phyloP scores from a whole-genome alignment of 192 early-diverging fungal genomes.

The Fimicolochytrium jonesii region DNA sequence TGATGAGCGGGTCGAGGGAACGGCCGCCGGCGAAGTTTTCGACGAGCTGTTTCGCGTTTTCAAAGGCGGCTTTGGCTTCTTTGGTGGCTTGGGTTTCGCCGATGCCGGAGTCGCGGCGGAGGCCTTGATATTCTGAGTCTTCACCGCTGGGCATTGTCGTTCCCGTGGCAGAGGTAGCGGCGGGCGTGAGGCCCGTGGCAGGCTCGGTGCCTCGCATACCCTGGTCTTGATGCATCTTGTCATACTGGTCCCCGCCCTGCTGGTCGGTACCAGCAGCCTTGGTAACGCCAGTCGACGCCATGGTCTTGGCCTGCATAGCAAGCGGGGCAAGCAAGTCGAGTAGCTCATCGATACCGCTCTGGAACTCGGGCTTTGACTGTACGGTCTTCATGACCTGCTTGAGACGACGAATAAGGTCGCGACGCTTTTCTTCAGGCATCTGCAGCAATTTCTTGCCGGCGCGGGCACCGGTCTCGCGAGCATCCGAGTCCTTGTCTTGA shows the following conservation, averaged over 20 bases:
- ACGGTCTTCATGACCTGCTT: conserved; percentile 31
- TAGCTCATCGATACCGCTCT: conserved; percentile 35
- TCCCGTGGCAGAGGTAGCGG: too few species aligned
- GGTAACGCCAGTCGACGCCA: conserved; percentile 12
- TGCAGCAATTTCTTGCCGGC: conserved; percentile 17
- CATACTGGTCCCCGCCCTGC: too few species aligned
- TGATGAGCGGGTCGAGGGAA: conserved; percentile 40
- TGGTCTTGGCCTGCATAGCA: conserved; percentile 21
- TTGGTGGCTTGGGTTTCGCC: too few species aligned
- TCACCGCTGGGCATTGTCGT: too few species aligned
- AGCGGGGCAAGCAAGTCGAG: conserved; percentile 28
- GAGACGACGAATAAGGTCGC: conserved; percentile 29
- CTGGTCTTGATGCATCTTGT: too few species aligned
- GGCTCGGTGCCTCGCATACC: too few species aligned
- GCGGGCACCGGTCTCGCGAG: conserved; percentile 17
- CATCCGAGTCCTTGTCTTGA: conserved; percentile 23
- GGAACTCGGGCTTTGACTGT: conserved; percentile 38
- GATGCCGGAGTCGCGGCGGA: too few species aligned
- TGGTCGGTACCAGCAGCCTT: conserved; percentile 21
- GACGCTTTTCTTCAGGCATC: conserved; percentile 30
- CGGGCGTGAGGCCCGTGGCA: too few species aligned
- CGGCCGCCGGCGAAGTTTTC: conserved; percentile 53
- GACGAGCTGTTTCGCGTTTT: conserved; percentile 43
- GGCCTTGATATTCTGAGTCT: too few species aligned
- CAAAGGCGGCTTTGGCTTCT: conserved; percentile 13